These are phyloP conservation scores for Dactylis glomerata DNA, from an alignment of 176 grass and related monocot species.

Conservation along the genomic window DNA sequence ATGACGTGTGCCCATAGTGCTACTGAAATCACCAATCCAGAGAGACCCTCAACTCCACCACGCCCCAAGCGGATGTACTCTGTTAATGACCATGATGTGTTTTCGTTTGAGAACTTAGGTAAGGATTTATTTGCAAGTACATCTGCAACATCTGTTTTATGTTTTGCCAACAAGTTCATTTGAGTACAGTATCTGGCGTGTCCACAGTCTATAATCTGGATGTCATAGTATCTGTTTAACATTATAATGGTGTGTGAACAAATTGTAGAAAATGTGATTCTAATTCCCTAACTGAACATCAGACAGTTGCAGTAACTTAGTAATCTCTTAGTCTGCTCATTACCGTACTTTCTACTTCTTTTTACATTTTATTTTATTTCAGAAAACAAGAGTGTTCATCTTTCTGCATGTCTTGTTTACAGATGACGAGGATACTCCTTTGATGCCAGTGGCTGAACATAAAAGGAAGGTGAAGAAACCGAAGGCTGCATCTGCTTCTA, in stretches of 20 bases:
- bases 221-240: background rate
- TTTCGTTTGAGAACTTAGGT: slow-evolving; percentile 39
- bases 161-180: background rate
- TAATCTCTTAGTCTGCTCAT: background rate
- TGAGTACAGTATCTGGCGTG: background rate
- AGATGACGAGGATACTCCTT: slow-evolving; percentile 53
- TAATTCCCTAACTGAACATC: background rate
- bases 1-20: background rate
- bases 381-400: background rate
- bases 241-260: background rate
- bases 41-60: slow-evolving; percentile 37
- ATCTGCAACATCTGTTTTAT: background rate
- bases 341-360: background rate
- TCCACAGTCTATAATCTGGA: background rate
- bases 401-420: slow-evolving; percentile 27
- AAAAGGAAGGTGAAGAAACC: slow-evolving; percentile 23
- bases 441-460: slow-evolving; percentile 26
- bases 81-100: background rate
- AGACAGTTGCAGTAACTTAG: background rate
- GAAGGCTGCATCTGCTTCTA: slow-evolving; percentile 38
- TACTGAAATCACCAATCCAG: slow-evolving; percentile 9
- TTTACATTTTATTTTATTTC: background rate
- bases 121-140: slow-evolving; percentile 20
- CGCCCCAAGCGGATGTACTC: background rate
- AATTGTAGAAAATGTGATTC: background rate